Base-by-base conservation (phyloP, 139 green algal genomes). In the Chlorokybus atmophyticus region DNA sequence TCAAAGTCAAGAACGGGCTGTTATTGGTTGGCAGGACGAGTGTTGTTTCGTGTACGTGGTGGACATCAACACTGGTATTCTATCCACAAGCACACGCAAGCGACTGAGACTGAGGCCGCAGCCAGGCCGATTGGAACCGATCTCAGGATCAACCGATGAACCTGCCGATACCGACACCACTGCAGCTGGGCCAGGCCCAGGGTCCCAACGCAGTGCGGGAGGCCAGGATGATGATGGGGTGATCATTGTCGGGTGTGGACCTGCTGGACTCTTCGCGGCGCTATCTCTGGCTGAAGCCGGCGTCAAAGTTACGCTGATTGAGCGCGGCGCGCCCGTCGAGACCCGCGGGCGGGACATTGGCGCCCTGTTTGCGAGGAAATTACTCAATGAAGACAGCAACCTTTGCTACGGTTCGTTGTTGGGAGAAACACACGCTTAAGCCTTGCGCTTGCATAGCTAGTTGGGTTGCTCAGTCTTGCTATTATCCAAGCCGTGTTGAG, bases 211-310 rank as follows among this genome's bases (percentile, higher is more conserved):
- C 30, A 14, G 27, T 26, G 47, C 21, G 58, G 29, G 47, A 29
- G 49, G 26, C 26, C 21, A 50, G 23, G 23, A 41, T 21, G n/a
- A 38, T 17, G 6, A 48, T 21, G 21, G 8, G 7, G 55, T 62
- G 2, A 31, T 73, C 4, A 50, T 79, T 23, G 55, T 75, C 28
- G 55, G 60, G 40, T 70, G 71, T 55, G 84, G 83, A 1, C 84
- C 84, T 0, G 83, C 80, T 2, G 85, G 85, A 1, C 64, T 92
- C 32, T 90, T 92, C 76, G 81, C 84, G 5, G 85, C 85, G 8
- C 70, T 93, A 29, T 48, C 59, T 29, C 41, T 85, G 2, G 81
- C 83, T 7, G 54, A 81, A 31, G 68, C 68, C 0, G 83, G 80
- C 27, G 26, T 75, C 21, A 56, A 66, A 6, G 78, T 91, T 25